Evolutionary conservation across 306 rosid species (phyloP).

Genomic region (Sesbania bispinosa): DNA sequence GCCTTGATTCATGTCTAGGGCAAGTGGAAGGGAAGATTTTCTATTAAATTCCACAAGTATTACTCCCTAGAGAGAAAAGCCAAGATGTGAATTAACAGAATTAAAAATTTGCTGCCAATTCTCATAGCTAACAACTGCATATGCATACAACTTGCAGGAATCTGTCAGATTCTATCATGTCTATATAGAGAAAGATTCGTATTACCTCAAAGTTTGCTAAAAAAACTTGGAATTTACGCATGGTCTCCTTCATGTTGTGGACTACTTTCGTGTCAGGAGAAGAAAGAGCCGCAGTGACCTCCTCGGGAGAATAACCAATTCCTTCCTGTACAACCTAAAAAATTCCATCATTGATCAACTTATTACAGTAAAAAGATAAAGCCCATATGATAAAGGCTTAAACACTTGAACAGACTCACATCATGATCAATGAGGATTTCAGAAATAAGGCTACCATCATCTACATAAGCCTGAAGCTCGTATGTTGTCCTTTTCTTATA

Average conservation of each 20-base stretch:
- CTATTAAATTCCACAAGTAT: slow-evolving; percentile 65
- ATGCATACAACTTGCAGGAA: slow-evolving; percentile 8
- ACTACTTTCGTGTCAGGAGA: slow-evolving; percentile 51
- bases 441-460: slow-evolving; percentile 89
- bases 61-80: slow-evolving; percentile 54
- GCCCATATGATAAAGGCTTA: not conserved
- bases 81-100: slow-evolving; percentile 10
- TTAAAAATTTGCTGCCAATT: not conserved
- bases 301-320: slow-evolving; percentile 75
- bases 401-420: slow-evolving; percentile 48
- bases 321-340: slow-evolving; percentile 69
- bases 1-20: slow-evolving; percentile 76
- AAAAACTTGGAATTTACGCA: slow-evolving; percentile 68
- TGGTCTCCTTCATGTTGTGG: slow-evolving; percentile 51
- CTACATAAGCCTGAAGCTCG: slow-evolving; percentile 76
- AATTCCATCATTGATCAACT: slow-evolving; percentile 14
- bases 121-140: not conserved
- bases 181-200: not conserved
- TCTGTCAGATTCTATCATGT: not conserved
- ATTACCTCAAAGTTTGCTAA: slow-evolving; percentile 79
- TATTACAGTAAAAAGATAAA: slow-evolving; percentile 8
- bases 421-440: slow-evolving; percentile 72
- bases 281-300: slow-evolving; percentile 67
- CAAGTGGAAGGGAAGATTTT: slow-evolving; percentile 52
- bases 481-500: slow-evolving; percentile 55